Evolutionary conservation across 2,329 filamentous ascomycete genomes (phyloP), one percentile per base, ranked within the genome.

Genomic region (Grosmannia penicillata): DNA sequence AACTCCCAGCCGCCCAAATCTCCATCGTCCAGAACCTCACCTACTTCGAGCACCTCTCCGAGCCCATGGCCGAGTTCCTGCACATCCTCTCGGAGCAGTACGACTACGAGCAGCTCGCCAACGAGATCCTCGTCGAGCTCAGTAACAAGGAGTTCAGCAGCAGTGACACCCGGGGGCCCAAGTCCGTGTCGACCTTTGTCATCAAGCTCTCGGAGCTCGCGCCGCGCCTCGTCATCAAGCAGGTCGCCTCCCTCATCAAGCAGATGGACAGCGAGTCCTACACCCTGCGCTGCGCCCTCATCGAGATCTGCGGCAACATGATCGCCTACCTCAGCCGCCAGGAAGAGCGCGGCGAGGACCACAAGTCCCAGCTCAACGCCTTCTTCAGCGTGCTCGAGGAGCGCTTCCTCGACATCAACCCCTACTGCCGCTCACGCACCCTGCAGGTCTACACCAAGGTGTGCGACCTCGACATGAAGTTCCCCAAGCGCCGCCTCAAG

Each of bases 81-180:
- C 85, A 96, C 51, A 98, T 96, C 51, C 67, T 98, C 21, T 80
- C 87, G 1, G 87, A 96, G 55, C 89, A 95, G 62, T 98, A 96
- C 61, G 91, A 98, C 59, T 93, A 96, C 55, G 83, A 87, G 14
- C 91, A 98, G 53, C 69, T 98, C 8, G 81, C 86, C 5, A 91
- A 95, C 55, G 91, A 98, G 54, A 83, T 96, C 23, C 60, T 98
- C 42, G 79, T 85, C 51, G 91, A 98, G 54, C 72, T 98, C 47
- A 93, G 87, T 56, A 94, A 87, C 60, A 98, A 94, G 56, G 89
- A 96, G 54, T 98, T 96, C 63, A 95, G 93, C 58, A 89, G 82
- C 45, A 98, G 93, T 52, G 93, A 98, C 56, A 86, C 82, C 2
- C 85, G 82, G 54, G 91, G 91, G 0, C 91, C 93, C 11, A 98